Percentiles rank a stretch among this genome's conserved stretches.
phyloP scores from a whole-genome alignment of 495 filamentous ascomycete species.

The Daldinia decipiens region DNA sequence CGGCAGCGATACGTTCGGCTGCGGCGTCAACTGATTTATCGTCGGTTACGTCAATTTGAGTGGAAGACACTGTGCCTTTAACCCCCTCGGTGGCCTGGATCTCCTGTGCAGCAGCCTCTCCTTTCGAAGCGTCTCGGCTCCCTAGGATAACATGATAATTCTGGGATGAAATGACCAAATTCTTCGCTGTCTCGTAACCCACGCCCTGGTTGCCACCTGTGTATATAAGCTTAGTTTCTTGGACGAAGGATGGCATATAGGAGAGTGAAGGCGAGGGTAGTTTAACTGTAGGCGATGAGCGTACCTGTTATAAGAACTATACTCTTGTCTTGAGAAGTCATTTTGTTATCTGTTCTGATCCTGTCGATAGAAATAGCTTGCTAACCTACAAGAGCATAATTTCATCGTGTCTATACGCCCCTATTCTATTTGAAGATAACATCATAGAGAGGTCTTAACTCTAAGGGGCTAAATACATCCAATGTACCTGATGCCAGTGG shows the following conservation, averaged over 20 bases:
- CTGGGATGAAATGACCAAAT: slow-evolving; percentile 45
- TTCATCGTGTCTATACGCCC: too few species aligned
- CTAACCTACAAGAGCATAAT: background rate
- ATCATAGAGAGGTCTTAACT: background rate
- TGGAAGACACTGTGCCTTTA: slow-evolving; percentile 23
- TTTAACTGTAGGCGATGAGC: background rate
- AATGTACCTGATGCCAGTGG: slow-evolving; percentile 2
- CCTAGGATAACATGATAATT: slow-evolving; percentile 38
- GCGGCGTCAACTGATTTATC: slow-evolving; percentile 45
- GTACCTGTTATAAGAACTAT: slow-evolving; percentile 54
- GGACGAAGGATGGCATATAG: background rate
- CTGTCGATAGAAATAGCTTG: background rate
- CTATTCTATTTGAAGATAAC: background rate
- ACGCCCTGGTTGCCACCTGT: slow-evolving; percentile 60
- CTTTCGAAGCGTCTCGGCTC: slow-evolving; percentile 27
- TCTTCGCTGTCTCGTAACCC: slow-evolving; percentile 53
- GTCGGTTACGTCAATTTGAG: slow-evolving; percentile 35
- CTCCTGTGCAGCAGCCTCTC: slow-evolving; percentile 14
- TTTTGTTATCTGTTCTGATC: background rate
- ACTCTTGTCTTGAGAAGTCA: slow-evolving; percentile 23
- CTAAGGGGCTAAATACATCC: background rate
- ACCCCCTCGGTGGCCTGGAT: slow-evolving; percentile 17
- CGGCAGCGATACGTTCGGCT: slow-evolving; percentile 45
- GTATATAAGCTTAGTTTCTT: background rate
- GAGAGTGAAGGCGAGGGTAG: background rate